Percentiles rank a stretch among this genome's conserved stretches.
These are phyloP conservation scores for Trichoderma virens DNA, from an alignment of 495 filamentous ascomycete species.

Conservation along the genomic window DNA sequence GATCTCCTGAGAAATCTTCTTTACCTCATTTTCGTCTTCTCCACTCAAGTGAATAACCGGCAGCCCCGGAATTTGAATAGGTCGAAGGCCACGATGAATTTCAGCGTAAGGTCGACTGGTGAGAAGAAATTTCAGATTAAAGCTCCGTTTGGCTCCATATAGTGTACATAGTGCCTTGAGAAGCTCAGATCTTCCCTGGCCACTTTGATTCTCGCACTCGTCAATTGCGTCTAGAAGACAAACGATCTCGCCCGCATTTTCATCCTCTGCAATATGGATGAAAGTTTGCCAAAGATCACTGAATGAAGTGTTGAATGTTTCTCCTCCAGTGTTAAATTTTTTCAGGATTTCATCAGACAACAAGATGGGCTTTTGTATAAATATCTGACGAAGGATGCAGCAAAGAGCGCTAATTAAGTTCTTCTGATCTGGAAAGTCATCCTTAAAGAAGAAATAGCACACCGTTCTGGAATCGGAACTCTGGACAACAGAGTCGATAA, in stretches of 20 bases:
- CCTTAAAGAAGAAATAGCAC: conserved; percentile 56
- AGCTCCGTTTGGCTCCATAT: neutral
- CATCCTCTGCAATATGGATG: neutral
- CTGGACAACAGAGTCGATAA: conserved; percentile 32
- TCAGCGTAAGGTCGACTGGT: conserved; percentile 31
- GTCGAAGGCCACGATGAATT: neutral
- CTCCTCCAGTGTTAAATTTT: neutral
- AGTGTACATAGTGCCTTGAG: neutral
- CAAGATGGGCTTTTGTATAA: neutral
- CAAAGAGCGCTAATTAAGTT: conserved; percentile 31
- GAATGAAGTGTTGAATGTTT: neutral
- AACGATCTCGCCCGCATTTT: neutral
- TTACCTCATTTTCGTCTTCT: conserved; percentile 26
- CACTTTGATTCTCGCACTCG: neutral
- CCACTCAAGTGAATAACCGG: conserved; percentile 17
- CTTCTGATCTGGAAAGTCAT: conserved; percentile 39
- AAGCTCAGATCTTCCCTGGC: neutral
- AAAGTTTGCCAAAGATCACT: neutral
- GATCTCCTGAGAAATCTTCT: conserved; percentile 15
- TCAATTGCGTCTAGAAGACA: neutral
- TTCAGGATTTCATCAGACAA: neutral
- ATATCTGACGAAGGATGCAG: conserved; percentile 37
- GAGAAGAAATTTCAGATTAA: conserved; percentile 10
- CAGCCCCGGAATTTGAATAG: conserved; percentile 20
- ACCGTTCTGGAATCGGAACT: conserved; percentile 17